phyloP scores from a whole-genome alignment of 768 basidiomycete genomes.

The Suillus spraguei region DNA sequence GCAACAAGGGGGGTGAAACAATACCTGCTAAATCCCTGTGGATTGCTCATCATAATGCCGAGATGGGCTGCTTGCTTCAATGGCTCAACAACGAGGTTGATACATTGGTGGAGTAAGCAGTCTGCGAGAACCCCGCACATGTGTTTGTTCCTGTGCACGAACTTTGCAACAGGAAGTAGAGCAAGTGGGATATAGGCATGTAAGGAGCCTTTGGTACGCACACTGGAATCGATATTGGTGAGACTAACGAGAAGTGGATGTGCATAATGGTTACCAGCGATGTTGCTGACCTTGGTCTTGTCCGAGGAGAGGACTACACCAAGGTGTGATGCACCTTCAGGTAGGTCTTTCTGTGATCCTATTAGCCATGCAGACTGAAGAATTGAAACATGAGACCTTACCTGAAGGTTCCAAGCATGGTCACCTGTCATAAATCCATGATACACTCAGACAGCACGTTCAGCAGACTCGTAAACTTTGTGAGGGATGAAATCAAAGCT shows the following conservation, averaged over 20 bases:
- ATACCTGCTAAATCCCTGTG: conserved; percentile 20
- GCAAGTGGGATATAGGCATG: conserved; percentile 23
- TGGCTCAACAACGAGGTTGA: conserved; percentile 19
- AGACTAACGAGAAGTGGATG: conserved; percentile 19
- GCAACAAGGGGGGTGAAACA: conserved; percentile 28
- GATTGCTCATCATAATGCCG: conserved; percentile 24
- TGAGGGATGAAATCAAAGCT: conserved; percentile 20
- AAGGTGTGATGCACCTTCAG: conserved; percentile 30
- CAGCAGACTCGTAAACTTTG: conserved; percentile 15
- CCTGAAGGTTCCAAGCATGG: conserved; percentile 30
- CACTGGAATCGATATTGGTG: conserved; percentile 14
- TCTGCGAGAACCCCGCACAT: conserved; percentile 15
- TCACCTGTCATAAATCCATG: conserved; percentile 29
- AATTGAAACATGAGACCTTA: conserved; percentile 6
- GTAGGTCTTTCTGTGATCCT: conserved; percentile 21
- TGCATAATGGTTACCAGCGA: conserved; percentile 11
- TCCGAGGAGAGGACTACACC: conserved; percentile 35
- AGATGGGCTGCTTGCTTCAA: conserved; percentile 21
- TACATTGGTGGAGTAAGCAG: conserved; percentile 22
- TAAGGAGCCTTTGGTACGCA: conserved; percentile 18
- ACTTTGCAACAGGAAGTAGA: conserved; percentile 27
- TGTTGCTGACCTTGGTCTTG: conserved; percentile 29
- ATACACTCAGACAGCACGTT: conserved; percentile 15
- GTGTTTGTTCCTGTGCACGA: conserved; percentile 11
- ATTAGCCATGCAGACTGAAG: neutral